Evolutionary conservation across 192 early-diverging fungal genomes (phyloP), one percentile per base, ranked within the genome.

Genomic region (Endogone sp.): DNA sequence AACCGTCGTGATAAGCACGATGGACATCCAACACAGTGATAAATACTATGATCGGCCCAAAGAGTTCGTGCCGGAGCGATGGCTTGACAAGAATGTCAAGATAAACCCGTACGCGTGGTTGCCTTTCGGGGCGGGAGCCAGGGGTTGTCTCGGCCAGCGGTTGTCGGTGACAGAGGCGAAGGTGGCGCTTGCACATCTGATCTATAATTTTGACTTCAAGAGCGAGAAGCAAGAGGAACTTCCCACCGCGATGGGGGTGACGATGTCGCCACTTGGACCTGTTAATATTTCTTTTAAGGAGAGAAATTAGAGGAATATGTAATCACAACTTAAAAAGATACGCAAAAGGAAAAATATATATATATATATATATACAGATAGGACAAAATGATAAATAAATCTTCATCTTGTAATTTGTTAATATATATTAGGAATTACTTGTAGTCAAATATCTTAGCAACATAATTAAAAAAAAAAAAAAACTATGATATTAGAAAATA

Each of bases 31-130:
- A 56, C 63, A 62, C n/a, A 67, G 74, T 29, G 55, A 67, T 2
- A 26, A 37, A 2, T 61, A 65, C 63, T 89, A 80, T 25, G 75
- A 73, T 0, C 56, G 82, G 0, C 86, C 88, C 2, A 63, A 79
- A 0, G 68, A 65, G 55, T 89, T 88, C 26, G 59, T 75, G 23
- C 88, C 88, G 8, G 75, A 78, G 25, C 83, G 88, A 2, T 72
- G 74, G 63, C 30, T 68, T 27, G 59, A 67, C 59, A 60, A 60
- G 27, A 44, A 44, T 4, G 37, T 44, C 37, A 60, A 60, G n/a
- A 6, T 9, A 4, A 28, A 60, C 20, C n/a, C 59, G 9, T n/a
- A 9, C 59, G 59, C 59, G 22, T 60, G 59, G 59, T 4, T 60
- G 8, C 66, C 55, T 6, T 67, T 67, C 49, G 56, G 56, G 23